phyloP scores from a whole-genome alignment of 176 grass and related monocot genomes.

The Oryza punctata region DNA sequence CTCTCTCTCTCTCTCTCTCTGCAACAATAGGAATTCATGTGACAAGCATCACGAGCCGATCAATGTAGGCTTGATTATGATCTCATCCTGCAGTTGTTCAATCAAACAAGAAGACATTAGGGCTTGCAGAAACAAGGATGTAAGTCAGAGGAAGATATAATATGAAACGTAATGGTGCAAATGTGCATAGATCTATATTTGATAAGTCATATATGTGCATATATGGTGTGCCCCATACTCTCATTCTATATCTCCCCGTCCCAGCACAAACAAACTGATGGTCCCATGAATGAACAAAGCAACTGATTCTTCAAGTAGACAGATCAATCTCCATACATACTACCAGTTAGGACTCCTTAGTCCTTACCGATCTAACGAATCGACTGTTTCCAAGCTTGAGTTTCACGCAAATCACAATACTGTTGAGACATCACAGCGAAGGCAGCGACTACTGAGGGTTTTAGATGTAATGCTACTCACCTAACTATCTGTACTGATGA shows the following conservation, averaged over 20 bases:
- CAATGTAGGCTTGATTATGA: constrained; percentile 10
- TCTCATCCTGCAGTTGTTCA: constrained; percentile 18
- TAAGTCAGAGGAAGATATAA: background rate
- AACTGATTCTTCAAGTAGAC: background rate
- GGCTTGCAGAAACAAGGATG: background rate
- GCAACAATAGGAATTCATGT: constrained; percentile 27
- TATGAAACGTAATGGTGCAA: background rate
- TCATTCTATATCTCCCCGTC: background rate
- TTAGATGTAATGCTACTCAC: background rate
- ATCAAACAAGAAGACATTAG: background rate
- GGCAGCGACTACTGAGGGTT: background rate
- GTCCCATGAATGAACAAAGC: background rate
- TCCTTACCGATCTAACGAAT: constrained; percentile 17
- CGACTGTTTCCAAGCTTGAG: constrained; percentile 3
- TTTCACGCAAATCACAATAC: background rate
- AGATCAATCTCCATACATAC: background rate
- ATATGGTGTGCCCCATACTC: background rate
- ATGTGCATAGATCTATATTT: background rate
- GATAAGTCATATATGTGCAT: background rate
- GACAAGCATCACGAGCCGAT: constrained; percentile 2
- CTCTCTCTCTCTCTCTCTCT: background rate
- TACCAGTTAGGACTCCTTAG: background rate
- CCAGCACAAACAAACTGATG: background rate
- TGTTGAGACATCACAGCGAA: constrained; percentile 19
- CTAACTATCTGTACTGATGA: constrained; percentile 10